These are phyloP conservation scores for Camellia granthamiana DNA, from an alignment of 148 eudicot genomes.

Conservation along the genomic window DNA sequence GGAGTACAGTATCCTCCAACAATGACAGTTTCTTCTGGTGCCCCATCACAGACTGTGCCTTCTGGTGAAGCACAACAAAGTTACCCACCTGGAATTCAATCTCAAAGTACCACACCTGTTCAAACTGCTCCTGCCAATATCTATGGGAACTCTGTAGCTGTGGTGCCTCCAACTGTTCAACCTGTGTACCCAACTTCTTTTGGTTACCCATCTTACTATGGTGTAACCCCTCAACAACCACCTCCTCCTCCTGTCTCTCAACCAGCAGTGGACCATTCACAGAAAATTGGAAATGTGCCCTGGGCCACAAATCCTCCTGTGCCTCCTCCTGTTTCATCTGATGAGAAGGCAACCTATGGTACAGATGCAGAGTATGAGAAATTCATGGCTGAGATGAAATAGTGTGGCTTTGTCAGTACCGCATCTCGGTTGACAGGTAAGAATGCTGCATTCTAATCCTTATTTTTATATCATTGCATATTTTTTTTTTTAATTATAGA, in stretches of 20 bases:
- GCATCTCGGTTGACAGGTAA: conserved; percentile 27
- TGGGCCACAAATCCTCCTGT: conserved; percentile 69
- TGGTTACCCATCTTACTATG: conserved; percentile 61
- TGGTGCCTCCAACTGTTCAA: conserved; percentile 41
- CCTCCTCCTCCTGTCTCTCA: conserved; percentile 37
- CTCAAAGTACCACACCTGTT: conserved; percentile 44
- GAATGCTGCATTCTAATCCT: neutral
- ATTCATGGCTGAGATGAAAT: conserved; percentile 89
- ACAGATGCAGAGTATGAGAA: conserved; percentile 73
- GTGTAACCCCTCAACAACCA: conserved; percentile 50
- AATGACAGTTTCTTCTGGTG: conserved; percentile 34
- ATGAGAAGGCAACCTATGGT: conserved; percentile 46
- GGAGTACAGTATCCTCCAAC: conserved; percentile 67
- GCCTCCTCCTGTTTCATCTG: conserved; percentile 46
- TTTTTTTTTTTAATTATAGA: neutral
- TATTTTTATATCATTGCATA: neutral
- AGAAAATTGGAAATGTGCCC: conserved; percentile 56
- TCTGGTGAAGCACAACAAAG: conserved; percentile 48
- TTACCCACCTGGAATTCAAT: conserved; percentile 61
- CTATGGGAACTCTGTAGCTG: conserved; percentile 40
- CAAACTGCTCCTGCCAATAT: conserved; percentile 40
- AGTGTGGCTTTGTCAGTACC: conserved; percentile 9
- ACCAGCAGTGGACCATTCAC: conserved; percentile 42
- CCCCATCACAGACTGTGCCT: conserved; percentile 38
- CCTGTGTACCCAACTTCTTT: conserved; percentile 52